Evolutionary conservation across 108 stramenopile species (phyloP), one percentile per base, ranked within the genome.

Genomic region (Stephanodiscus minutulus): DNA sequence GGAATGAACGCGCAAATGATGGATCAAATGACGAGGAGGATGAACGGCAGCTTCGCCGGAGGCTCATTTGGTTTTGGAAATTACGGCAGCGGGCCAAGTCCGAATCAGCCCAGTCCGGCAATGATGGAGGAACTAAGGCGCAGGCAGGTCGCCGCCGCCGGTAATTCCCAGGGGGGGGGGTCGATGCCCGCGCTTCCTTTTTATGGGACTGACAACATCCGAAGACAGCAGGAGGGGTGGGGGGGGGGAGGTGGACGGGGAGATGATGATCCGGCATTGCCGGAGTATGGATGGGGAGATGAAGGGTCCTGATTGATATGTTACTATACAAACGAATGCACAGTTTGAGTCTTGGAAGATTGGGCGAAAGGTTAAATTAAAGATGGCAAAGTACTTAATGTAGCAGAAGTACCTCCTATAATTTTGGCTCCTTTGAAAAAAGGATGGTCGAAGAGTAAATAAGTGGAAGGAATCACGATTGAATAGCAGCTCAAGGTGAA

Each of bases 1-100:
- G 59, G n/a, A 60, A 41, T 60, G 55, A n/a, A 21, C 3, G 33
- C 57, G 17, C 37, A 60, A 35, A 60, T 60, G 59, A 28, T 60
- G 31, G 36, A 35, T 6, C 59, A 60, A 60, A 60, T 60, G 59
- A 60, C 20, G 36, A 60, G 18, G 36, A 35, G 37, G 0, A 33
- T 2, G 31, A 33, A 4, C 3, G 29, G 8, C 29, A 29, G 55
- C 55, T 11, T 10, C 35, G 29, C 3, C 29, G 36, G 59, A 1
- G 59, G 55, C 29, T 27, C 59, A 5, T 22, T 3, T 60, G 13
- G 57, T 36, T 13, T 7, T 37, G n/a, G n/a, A n/a, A 60, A 36
- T 60, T 21, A 36, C 21, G 10, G 35, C 36, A 21, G 1, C n/a
- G 33, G 13, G 13, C n/a, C 11, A 0, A 6, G 59, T 20, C 52